A percentile compares a stretch with the other conserved stretches of the same genome.
Conservation (phyloP, 805 yeast species). For the Candida insectalens region DNA sequence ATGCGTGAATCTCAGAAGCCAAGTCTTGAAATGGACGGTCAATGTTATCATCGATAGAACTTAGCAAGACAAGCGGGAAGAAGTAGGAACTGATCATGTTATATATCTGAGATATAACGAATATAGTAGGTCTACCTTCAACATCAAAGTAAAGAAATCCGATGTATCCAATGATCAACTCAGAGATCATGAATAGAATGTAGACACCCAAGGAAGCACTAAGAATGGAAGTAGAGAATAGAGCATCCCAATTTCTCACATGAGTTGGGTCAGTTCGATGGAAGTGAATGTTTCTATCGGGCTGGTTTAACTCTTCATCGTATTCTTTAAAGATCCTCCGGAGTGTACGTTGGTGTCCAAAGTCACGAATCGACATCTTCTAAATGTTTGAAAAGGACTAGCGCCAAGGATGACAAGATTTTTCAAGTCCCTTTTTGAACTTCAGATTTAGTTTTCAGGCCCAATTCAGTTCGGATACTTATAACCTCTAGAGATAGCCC, state of each 20-base stretch:
- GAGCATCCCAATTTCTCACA: constrained; percentile 18
- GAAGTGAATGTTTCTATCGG: no score
- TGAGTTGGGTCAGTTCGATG: constrained; percentile 4
- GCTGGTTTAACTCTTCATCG: no score
- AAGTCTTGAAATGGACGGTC: constrained; percentile 17
- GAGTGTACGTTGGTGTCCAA: constrained; percentile 4
- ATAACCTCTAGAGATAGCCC: neutral
- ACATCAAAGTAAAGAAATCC: constrained; percentile 19
- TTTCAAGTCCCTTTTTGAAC: no score
- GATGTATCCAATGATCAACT: constrained; percentile 17
- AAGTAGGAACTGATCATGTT: constrained; percentile 18
- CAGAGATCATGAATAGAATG: constrained; percentile 17
- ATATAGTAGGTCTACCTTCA: constrained; percentile 14
- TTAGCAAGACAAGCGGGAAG: constrained; percentile 16
- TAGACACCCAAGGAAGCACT: constrained; percentile 12
- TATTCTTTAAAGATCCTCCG: constrained; percentile 5
- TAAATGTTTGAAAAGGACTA: neutral
- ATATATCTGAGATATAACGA: constrained; percentile 14
- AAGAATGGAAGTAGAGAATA: constrained; percentile 14
- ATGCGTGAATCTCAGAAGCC: constrained; percentile 14
- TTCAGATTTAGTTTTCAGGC: no score
- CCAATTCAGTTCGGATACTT: no score
- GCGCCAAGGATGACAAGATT: no score
- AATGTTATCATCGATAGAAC: constrained; percentile 15
- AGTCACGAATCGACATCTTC: constrained; percentile 6